A percentile compares a stretch with the other conserved stretches of the same genome.
Conservation (phyloP, 1,139 yeast genomes). For the Candida sp. region DNA sequence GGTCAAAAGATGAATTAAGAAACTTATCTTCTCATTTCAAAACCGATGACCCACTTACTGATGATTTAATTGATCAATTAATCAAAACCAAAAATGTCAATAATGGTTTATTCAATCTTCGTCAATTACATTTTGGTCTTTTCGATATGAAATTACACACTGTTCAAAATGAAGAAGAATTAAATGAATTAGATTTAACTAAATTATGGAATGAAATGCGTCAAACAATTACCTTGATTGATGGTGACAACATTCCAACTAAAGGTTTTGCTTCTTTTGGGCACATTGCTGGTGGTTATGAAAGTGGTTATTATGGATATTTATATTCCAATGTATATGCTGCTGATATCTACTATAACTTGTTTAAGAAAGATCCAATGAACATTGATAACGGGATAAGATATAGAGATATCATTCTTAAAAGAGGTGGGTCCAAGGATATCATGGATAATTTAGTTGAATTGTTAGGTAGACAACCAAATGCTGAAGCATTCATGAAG, state of each 20-base stretch:
- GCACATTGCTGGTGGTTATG: slow-evolving; percentile 83
- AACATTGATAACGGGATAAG: slow-evolving; percentile 56
- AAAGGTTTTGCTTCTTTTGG: slow-evolving; percentile 78
- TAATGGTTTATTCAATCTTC: slow-evolving; percentile 64
- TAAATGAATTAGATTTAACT: slow-evolving; percentile 43
- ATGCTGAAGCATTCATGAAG: slow-evolving; percentile 62
- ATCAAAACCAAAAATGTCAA: slow-evolving; percentile 71
- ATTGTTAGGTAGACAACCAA: slow-evolving; percentile 74
- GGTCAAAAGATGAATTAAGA: slow-evolving; percentile 64
- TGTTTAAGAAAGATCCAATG: slow-evolving; percentile 67
- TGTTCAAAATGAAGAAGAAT: slow-evolving; percentile 33
- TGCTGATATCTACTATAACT: slow-evolving; percentile 74
- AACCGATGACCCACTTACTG: slow-evolving; percentile 56
- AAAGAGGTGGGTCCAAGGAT: slow-evolving; percentile 72
- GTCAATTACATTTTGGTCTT: slow-evolving; percentile 75
- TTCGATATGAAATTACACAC: slow-evolving; percentile 76
- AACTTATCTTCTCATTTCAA: slow-evolving; percentile 64
- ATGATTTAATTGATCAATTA: slow-evolving; percentile 57
- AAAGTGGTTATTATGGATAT: slow-evolving; percentile 85
- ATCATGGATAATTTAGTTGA: slow-evolving; percentile 62
- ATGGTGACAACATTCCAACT: slow-evolving; percentile 51
- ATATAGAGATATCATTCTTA: slow-evolving; percentile 68
- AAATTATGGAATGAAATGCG: slow-evolving; percentile 63
- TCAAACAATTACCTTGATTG: slow-evolving; percentile 53
- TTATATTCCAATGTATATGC: slow-evolving; percentile 86